Evolutionary conservation across 495 filamentous ascomycete species (phyloP).

Genomic region (Pyronema domesticum): DNA sequence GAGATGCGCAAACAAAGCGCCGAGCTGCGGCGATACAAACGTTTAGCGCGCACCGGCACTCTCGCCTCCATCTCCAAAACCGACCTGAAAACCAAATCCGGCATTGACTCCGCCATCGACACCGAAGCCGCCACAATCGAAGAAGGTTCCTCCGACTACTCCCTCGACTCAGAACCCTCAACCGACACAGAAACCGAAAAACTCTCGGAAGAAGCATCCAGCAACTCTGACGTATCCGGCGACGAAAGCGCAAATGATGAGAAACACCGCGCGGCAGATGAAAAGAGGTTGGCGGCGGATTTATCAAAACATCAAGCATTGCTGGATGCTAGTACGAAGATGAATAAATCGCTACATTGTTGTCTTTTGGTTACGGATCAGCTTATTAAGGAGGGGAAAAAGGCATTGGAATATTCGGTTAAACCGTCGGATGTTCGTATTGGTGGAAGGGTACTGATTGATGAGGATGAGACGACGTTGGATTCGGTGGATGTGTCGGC

Average conservation of each 20-base stretch:
- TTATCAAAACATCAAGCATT: constrained; percentile 76
- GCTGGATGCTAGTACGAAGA: constrained; percentile 71
- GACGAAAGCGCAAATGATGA: constrained; percentile 11
- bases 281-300: constrained; percentile 62
- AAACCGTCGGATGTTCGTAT: constrained; percentile 58
- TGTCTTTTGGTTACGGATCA: constrained; percentile 77
- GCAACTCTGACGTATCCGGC: constrained; percentile 32
- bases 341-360: constrained; percentile 80
- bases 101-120: not conserved
- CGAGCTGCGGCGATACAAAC: constrained; percentile 67
- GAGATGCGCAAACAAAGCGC: constrained; percentile 81
- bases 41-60: constrained; percentile 59
- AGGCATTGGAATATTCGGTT: constrained; percentile 67
- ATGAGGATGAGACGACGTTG: constrained; percentile 33
- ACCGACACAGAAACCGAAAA: constrained; percentile 27
- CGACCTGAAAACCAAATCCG: constrained; percentile 14
- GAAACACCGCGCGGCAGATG: constrained; percentile 36
- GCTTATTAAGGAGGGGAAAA: constrained; percentile 71
- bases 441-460: constrained; percentile 59
- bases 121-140: not conserved
- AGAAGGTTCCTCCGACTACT: constrained; percentile 21
- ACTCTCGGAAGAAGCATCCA: constrained; percentile 29
- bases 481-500: constrained; percentile 11
- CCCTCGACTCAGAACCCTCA: constrained; percentile 29
- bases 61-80: constrained; percentile 37